phyloP scores from a whole-genome alignment of 1,284 basidiomycete species.

The Phlebopus sp. region DNA sequence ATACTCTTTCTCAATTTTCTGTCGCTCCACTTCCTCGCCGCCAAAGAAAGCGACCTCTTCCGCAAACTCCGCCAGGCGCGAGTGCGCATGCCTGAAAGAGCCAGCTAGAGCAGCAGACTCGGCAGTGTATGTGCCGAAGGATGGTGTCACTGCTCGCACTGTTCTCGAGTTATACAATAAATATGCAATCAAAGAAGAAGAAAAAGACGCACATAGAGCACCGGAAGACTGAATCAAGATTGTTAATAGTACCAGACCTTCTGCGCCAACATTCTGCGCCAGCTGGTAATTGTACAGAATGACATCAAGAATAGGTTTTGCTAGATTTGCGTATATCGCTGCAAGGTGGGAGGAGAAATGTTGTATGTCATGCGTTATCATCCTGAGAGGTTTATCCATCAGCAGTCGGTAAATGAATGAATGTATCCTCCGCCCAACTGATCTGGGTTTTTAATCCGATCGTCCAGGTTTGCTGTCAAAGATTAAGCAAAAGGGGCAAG shows the following conservation, averaged over 20 bases:
- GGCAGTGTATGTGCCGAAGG: conserved; percentile 90
- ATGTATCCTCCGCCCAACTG: conserved; percentile 52
- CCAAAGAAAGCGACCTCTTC: conserved; percentile 95
- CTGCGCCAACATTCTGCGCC: conserved; percentile 91
- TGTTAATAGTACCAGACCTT: conserved; percentile 85
- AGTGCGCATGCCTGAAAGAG: conserved; percentile 87
- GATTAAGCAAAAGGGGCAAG: conserved; percentile 4
- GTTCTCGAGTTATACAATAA: conserved; percentile 12
- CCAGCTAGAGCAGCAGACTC: conserved; percentile 86
- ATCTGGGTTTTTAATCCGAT: conserved; percentile 95
- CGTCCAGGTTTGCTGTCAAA: conserved; percentile 78
- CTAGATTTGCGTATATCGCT: conserved; percentile 91
- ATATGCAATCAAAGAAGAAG: background rate
- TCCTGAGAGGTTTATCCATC: conserved; percentile 42
- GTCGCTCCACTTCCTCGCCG: conserved; percentile 90
- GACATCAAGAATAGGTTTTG: conserved; percentile 91
- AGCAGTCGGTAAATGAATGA: conserved; percentile 1
- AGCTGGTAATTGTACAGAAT: conserved; percentile 97
- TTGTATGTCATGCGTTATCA: conserved; percentile 95
- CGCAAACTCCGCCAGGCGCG: conserved; percentile 88
- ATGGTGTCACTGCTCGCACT: conserved; percentile 89
- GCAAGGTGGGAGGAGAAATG: conserved; percentile 91
- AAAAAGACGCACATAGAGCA: conserved; percentile 59
- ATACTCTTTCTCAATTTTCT: conserved; percentile 90
- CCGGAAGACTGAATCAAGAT: conserved; percentile 83